A percentile compares a stretch with the other conserved stretches of the same genome.
These are phyloP conservation scores for Penicillium malachiteum DNA, from an alignment of 495 filamentous ascomycete genomes.

Conservation along the genomic window DNA sequence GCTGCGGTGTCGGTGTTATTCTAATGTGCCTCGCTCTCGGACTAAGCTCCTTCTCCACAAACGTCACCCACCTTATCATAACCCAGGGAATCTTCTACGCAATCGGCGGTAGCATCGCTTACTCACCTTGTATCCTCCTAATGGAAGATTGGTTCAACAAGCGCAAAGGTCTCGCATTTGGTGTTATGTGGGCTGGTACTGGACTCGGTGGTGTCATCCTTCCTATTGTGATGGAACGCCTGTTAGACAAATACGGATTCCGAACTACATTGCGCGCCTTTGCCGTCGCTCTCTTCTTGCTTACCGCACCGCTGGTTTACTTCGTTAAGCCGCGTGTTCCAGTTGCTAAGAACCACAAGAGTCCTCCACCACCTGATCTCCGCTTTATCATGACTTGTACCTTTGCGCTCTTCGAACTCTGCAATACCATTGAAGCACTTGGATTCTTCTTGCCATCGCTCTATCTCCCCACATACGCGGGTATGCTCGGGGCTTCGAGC, in stretches of 20 bases:
- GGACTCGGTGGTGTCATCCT: slow-evolving; percentile 40
- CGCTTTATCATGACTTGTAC: slow-evolving; percentile 40
- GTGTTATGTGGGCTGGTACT: slow-evolving; percentile 34
- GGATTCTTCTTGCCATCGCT: slow-evolving; percentile 62
- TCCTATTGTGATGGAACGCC: slow-evolving; percentile 46
- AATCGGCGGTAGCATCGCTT: slow-evolving; percentile 16
- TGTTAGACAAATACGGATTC: slow-evolving; percentile 52
- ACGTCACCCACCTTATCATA: slow-evolving; percentile 15
- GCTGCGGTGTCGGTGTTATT: slow-evolving; percentile 7
- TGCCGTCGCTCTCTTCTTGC: slow-evolving; percentile 40
- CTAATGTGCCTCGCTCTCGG: slow-evolving; percentile 15
- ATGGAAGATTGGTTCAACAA: slow-evolving; percentile 21
- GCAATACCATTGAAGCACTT: slow-evolving; percentile 53
- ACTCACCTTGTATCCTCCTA: slow-evolving; percentile 11
- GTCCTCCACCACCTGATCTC: slow-evolving; percentile 23
- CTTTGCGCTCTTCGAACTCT: slow-evolving; percentile 51
- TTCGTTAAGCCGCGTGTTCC: slow-evolving; percentile 40
- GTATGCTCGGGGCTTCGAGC: slow-evolving; percentile 33
- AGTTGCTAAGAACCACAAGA: not conserved
- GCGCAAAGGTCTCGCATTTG: slow-evolving; percentile 15
- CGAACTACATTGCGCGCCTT: slow-evolving; percentile 48
- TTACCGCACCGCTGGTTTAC: slow-evolving; percentile 50
- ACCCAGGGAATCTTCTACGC: slow-evolving; percentile 17
- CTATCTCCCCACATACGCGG: slow-evolving; percentile 58
- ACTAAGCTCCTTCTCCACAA: slow-evolving; percentile 14